Conservation (phyloP, 805 yeast species). For the Kregervanrija pseudodelftensis region DNA sequence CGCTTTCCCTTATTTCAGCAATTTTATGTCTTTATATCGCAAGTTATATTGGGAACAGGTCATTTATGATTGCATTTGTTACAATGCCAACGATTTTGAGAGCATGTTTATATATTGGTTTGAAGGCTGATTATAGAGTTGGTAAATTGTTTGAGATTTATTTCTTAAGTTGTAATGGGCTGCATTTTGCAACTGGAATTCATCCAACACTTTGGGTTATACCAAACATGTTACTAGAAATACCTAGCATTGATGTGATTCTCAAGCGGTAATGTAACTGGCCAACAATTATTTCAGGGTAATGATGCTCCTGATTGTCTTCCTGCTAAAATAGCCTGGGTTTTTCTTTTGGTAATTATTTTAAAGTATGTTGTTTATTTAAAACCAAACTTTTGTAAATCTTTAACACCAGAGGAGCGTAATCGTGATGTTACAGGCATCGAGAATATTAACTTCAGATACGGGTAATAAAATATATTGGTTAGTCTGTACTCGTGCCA, state of each 20-base stretch:
- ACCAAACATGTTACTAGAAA: slow-evolving; percentile 19
- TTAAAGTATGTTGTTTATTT: slow-evolving; percentile 1
- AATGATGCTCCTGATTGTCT: slow-evolving; percentile 16
- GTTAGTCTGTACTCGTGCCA: no score
- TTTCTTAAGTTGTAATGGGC: slow-evolving; percentile 20
- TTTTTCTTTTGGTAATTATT: background rate
- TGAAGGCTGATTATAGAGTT: slow-evolving; percentile 21
- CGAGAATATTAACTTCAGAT: background rate
- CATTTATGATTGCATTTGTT: slow-evolving; percentile 16
- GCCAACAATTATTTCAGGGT: slow-evolving; percentile 21
- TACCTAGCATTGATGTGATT: slow-evolving; percentile 19
- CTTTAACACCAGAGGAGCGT: background rate
- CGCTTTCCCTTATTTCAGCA: slow-evolving; percentile 23
- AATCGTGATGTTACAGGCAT: background rate
- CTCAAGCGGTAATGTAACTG: slow-evolving; percentile 20
- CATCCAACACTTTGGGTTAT: slow-evolving; percentile 26
- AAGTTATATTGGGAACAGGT: slow-evolving; percentile 13
- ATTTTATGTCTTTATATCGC: slow-evolving; percentile 4
- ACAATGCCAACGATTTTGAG: slow-evolving; percentile 28
- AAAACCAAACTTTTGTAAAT: background rate
- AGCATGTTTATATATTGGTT: slow-evolving; percentile 16
- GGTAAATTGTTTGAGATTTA: slow-evolving; percentile 26
- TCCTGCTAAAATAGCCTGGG: slow-evolving; percentile 15
- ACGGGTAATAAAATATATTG: no score
- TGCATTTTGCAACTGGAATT: slow-evolving; percentile 6